Base-by-base conservation (phyloP, 2,329 filamentous ascomycete genomes). In the Diaporthe capsici region DNA sequence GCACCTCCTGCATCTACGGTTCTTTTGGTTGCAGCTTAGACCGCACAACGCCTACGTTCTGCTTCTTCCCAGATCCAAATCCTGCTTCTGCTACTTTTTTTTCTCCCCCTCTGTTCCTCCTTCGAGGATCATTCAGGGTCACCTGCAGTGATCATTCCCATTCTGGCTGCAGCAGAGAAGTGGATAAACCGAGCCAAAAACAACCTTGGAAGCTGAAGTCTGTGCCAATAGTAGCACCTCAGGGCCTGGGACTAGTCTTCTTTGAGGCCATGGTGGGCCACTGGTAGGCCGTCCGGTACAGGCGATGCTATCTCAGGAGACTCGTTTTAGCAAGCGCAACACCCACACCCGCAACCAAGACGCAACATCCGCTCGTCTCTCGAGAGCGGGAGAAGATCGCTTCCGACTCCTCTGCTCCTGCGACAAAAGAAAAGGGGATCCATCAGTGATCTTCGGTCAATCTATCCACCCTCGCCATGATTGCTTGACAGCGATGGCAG, bases 191-290 rank as follows among this genome's bases (percentile, higher is more conserved):
- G 49, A 55, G 65, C 65, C 65, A 55, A 28, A 70, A 70, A 53
- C 65, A 55, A n/a, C 61, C 61, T 34, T 65, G 61, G 61, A 65
- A 55, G 49, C 65, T 70, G 65, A 55, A 70, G 65, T 55, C 65
- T 70, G 65, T 70, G 65, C 65, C 65, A 70, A 55, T 70, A 42
- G 65, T 53, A 55, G 65, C 22, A 55, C n/a, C 15, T 25, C 34
- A 22, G 65, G 49, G 65, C 49, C 65, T 70, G 49, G 65, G 42
- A 15, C 65, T 70, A 70, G 65, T 20, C 47, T 55, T 9, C 2
- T 55, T 55, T 39, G n/a, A n/a, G 49, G 31, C n/a, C 25, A 2
- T 12, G 31, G 65, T 55, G 65, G 65, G 15, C 65, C 65, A 31
- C 8, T 42, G 65, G 20, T 34, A 51, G 31, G 22, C 49, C 49